Evolutionary conservation across 306 rosid genomes (phyloP).

Genomic region (Rosa lucieae): DNA sequence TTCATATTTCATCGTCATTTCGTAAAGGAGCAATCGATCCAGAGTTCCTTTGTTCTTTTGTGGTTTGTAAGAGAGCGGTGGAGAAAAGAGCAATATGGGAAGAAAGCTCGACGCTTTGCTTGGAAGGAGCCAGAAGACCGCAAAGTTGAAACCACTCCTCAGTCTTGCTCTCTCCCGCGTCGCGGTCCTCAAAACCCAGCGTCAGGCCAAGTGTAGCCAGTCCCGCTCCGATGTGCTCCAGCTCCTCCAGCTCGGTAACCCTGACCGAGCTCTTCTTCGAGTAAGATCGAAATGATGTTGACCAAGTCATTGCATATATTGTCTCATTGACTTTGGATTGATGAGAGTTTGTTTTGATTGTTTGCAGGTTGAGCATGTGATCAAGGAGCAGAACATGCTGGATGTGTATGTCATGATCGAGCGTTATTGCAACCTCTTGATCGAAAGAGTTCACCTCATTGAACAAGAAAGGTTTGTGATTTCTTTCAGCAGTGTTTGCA

Average conservation of each 20-base stretch:
- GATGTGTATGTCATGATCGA: slow-evolving; percentile 71
- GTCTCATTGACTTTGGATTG: not conserved
- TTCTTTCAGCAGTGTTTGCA: not conserved
- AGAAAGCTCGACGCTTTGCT: slow-evolving; percentile 68
- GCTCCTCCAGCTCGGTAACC: slow-evolving; percentile 71
- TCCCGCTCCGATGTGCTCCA: slow-evolving; percentile 69
- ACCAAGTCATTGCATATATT: not conserved
- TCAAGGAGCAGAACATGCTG: slow-evolving; percentile 79
- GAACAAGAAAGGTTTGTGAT: slow-evolving; percentile 66
- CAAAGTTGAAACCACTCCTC: slow-evolving; percentile 54
- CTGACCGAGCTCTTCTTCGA: slow-evolving; percentile 76
- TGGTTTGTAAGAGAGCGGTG: not conserved
- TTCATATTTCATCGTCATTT: slow-evolving; percentile 18
- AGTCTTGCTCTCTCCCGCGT: slow-evolving; percentile 76
- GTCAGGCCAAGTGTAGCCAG: slow-evolving; percentile 48
- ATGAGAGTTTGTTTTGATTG: not conserved
- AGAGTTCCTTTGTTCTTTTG: slow-evolving; percentile 23
- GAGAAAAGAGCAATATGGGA: slow-evolving; percentile 44
- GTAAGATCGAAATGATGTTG: slow-evolving; percentile 32
- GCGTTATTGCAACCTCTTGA: slow-evolving; percentile 59
- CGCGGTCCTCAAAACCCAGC: slow-evolving; percentile 62
- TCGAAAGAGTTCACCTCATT: slow-evolving; percentile 75
- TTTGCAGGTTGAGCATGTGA: slow-evolving; percentile 72
- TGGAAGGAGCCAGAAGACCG: slow-evolving; percentile 57
- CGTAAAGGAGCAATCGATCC: slow-evolving; percentile 22